Evolutionary conservation across 495 filamentous ascomycete genomes (phyloP), one percentile per base, ranked within the genome.

Genomic region (Lepraria neglecta): DNA sequence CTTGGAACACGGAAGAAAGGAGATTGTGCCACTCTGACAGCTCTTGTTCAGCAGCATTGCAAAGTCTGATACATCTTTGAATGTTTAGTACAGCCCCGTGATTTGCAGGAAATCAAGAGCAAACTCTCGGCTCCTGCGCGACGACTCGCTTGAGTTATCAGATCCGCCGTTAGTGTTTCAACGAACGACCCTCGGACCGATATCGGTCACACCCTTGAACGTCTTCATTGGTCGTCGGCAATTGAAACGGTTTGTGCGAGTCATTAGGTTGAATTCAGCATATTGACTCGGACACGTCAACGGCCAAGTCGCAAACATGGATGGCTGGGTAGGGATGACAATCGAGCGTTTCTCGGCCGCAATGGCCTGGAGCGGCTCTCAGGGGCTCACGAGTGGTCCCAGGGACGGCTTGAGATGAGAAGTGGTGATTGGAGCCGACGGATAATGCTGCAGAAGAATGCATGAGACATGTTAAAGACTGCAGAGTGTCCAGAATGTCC

Each of bases 101-200:
- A 38, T 38, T 7, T 3, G 35, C 2, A 12, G 12, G 1, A 38
- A 38, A 10, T 7, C 35, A 38, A 38, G 35, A 38, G 35, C 35
- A 6, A 38, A 38, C 2, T 38, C 6, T 12, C 35, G 12, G 7
- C 7, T 38, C 12, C 4, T 38, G 35, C 35, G 35, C 35, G 12
- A 7, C 9, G 35, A 38, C 35, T 38, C 35, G 48, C 28, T 52
- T 52, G 48, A 52, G 14, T 52, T 52, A 52, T 52, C 48, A 52
- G 48, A 52, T 52, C 48, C 48, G 48, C 48, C 27, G 27, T 52
- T 52, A 52, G 48, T 7, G 12, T 14, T 15, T 52, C 3, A 15
- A 17, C 14, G 5, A 11, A 10, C 27, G 28, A 1, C 9, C 12
- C 12, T 7, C 9, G 9, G 35, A 31, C 48, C 48, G 48, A 52